phyloP scores from a whole-genome alignment of 305 asterid genomes.

The Fraxinus paxiana region DNA sequence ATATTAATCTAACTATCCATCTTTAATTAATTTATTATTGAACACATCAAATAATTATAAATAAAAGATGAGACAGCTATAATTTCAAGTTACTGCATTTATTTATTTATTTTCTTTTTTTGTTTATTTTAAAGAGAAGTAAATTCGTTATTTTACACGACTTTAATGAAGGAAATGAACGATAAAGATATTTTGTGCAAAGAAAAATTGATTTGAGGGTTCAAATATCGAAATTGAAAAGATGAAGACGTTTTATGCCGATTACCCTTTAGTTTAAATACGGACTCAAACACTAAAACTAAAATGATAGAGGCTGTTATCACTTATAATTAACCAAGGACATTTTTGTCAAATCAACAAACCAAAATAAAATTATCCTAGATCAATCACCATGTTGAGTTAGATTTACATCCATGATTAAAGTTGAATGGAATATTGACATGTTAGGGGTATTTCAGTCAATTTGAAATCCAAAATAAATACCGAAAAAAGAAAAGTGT shows the following conservation, averaged over 20 bases:
- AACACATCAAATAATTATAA: too few relatives aligned
- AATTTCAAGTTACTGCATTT: neutral
- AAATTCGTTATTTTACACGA: neutral
- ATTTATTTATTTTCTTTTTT: too few relatives aligned
- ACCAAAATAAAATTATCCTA: neutral
- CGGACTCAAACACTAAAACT: neutral
- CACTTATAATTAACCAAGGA: neutral
- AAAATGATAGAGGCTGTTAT: neutral
- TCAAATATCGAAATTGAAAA: neutral
- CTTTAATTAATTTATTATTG: too few relatives aligned
- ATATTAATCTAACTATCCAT: neutral
- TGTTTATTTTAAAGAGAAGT: neutral
- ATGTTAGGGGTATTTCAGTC: slow-evolving; percentile 31
- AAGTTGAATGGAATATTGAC: slow-evolving; percentile 27
- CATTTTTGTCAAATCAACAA: neutral
- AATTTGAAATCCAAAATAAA: slow-evolving; percentile 43
- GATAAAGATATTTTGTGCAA: neutral
- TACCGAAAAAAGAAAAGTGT: slow-evolving; percentile 41
- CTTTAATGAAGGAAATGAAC: too few relatives aligned
- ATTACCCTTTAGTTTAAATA: too few relatives aligned
- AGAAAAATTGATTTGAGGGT: neutral
- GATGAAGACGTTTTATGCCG: neutral
- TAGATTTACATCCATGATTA: neutral
- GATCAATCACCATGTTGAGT: neutral
- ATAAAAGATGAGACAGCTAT: neutral